Base-by-base conservation (phyloP, 495 filamentous ascomycete species). In the Elaphomyces granulatus region DNA sequence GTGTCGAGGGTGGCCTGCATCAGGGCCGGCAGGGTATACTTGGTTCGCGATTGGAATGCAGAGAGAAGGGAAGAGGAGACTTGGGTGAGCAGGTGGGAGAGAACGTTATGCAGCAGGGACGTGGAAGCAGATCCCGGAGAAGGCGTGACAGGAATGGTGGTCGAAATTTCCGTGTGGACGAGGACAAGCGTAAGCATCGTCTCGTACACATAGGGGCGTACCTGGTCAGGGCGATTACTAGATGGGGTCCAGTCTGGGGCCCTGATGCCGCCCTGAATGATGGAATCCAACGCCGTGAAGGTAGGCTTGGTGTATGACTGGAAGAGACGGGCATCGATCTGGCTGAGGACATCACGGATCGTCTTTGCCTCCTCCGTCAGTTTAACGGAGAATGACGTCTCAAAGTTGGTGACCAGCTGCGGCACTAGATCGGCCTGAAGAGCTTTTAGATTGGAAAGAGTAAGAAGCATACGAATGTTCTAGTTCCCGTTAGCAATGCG, bases 1-100 rank as follows among this genome's bases (percentile, higher is more conserved):
- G 93, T 87, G 44, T 98, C 90, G 3, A 98, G 70, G 0, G 92
- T 96, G 2, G 92, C 92, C 59, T 96, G 92, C 80, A 95, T 92
- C 35, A 98, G 69, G 6, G 77, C 75, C n/a, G 77, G 63, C 0
- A 98, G 77, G 4, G 71, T 64, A 62, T 84, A 96, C 20, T 64
- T 62, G 4, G 68, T 45, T 8, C 83, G 77, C 15, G 70, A 48
- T 40, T 74, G 71, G 62, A 93, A 85, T 0, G 79, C 74, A 10
- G 72, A 66, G 3, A 90, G 66, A 7, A 93, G 71, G 36, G 82
- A 75, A 9, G 64, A 60, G 21, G 75, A 83, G 8, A 81, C 69
- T 50, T 83, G 70, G 49, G 87, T 83, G 18, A 94, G 71, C 12
- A 95, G 71, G 53, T 83, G 74, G 0, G 80, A 81, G 14, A 96